A percentile compares a stretch with the other conserved stretches of the same genome.
These are phyloP conservation scores for Coniella lustricola DNA, from an alignment of 2,329 filamentous ascomycete species.

Conservation along the genomic window DNA sequence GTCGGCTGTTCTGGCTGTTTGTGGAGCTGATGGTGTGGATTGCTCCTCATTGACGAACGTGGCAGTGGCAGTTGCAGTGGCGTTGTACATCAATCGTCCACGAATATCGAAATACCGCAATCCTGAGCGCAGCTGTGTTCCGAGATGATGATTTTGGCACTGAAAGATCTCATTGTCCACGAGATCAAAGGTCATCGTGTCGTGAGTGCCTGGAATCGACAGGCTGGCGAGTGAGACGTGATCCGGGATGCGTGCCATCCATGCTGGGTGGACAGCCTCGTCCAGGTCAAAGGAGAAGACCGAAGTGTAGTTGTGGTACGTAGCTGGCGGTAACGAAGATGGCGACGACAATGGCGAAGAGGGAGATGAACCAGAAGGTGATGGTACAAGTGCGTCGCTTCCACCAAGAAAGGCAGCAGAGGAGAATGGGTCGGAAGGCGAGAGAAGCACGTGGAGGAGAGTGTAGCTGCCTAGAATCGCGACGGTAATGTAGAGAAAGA, in stretches of 20 bases:
- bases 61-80: conserved; percentile 21
- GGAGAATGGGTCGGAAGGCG: background rate
- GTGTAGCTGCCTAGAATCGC: conserved; percentile 8
- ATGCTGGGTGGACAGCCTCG: conserved; percentile 26
- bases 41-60: background rate
- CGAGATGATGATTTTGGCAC: conserved; percentile 42
- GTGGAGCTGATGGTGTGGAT: no score
- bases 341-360: background rate
- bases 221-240: conserved; percentile 33
- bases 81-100: conserved; percentile 32
- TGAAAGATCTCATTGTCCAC: conserved; percentile 27
- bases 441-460: conserved; percentile 6
- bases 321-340: background rate
- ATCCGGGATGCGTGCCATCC: conserved; percentile 40
- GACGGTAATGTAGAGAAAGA: conserved; percentile 1
- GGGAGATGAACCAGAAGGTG: no score
- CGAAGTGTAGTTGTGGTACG: conserved; percentile 23
- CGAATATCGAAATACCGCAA: conserved; percentile 45
- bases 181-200: conserved; percentile 43
- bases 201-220: conserved; percentile 46
- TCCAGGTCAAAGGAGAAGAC: conserved; percentile 37
- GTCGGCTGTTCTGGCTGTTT: background rate
- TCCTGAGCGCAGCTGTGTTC: conserved; percentile 37
- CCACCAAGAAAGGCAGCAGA: background rate
- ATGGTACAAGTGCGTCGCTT: no score